A percentile compares a stretch with the other conserved stretches of the same genome.
Evolutionary conservation across 208 protist genomes (phyloP).

Genomic region (Tritrichomonas foetus): DNA sequence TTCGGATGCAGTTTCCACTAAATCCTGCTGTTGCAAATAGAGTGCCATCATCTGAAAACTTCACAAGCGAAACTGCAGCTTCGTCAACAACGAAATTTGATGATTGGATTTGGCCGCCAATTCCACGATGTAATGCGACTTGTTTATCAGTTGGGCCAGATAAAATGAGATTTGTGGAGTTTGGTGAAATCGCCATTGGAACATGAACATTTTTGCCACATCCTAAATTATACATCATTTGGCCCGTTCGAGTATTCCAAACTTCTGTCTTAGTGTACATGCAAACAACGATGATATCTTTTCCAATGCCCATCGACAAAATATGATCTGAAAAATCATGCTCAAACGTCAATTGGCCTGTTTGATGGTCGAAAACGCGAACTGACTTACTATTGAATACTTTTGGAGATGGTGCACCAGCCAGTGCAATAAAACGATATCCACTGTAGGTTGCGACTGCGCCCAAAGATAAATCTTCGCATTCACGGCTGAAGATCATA

Average conservation of each 20-base stretch:
- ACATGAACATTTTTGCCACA: not conserved
- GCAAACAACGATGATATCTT: not conserved
- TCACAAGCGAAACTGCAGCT: not conserved
- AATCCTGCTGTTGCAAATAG: not conserved
- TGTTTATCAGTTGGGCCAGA: not conserved
- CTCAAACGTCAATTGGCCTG: not conserved
- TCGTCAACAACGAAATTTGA: not conserved
- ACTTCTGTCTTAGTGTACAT: not conserved
- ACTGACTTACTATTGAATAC: slow-evolving; percentile 26
- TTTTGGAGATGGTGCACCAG: not conserved
- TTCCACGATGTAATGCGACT: not conserved
- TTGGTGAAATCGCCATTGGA: not conserved
- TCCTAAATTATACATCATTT: not conserved
- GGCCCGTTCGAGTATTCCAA: not conserved
- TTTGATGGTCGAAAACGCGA: not conserved
- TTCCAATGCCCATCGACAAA: not conserved
- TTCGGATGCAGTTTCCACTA: not conserved
- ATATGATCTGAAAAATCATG: not conserved
- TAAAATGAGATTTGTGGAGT: not conserved
- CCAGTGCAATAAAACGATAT: not conserved
- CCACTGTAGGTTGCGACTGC: slow-evolving; percentile 21
- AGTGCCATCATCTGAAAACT: not conserved
- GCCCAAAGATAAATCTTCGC: not conserved
- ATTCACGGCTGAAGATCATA: slow-evolving; percentile 32
- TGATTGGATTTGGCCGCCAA: not conserved